Evolutionary conservation across 345 rosid genomes (phyloP).

Genomic region (Eutrema japonicum): DNA sequence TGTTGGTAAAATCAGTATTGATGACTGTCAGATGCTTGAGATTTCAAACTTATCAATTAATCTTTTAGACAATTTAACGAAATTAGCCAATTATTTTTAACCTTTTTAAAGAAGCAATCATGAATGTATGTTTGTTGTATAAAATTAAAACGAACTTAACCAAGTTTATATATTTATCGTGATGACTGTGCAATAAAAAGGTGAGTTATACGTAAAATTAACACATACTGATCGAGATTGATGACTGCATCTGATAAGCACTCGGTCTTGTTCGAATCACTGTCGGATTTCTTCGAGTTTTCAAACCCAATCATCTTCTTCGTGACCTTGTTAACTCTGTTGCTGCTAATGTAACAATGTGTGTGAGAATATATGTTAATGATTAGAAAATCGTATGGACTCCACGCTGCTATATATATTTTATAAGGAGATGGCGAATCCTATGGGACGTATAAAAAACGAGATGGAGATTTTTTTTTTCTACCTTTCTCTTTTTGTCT

Average conservation of each 20-base stretch:
- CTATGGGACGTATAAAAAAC: too few relatives aligned
- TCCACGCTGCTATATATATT: background rate
- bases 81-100: background rate
- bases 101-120: background rate
- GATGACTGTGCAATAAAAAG: background rate
- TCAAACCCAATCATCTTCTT: background rate
- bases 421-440: slow-evolving; percentile 13
- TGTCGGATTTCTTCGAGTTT: background rate
- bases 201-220: background rate
- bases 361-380: background rate
- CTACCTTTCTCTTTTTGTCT: too few relatives aligned
- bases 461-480: too few relatives aligned
- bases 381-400: background rate
- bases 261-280: slow-evolving; percentile 24
- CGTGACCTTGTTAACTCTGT: background rate
- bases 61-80: background rate
- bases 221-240: slow-evolving; percentile 42
- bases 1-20: background rate
- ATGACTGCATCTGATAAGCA: slow-evolving; percentile 31
- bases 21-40: background rate
- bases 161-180: background rate
- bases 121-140: background rate
- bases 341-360: slow-evolving; percentile 12
- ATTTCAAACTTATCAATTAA: background rate
- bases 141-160: background rate